phyloP scores from a whole-genome alignment of 2,329 filamentous ascomycete species.

The Fusarium sp. region DNA sequence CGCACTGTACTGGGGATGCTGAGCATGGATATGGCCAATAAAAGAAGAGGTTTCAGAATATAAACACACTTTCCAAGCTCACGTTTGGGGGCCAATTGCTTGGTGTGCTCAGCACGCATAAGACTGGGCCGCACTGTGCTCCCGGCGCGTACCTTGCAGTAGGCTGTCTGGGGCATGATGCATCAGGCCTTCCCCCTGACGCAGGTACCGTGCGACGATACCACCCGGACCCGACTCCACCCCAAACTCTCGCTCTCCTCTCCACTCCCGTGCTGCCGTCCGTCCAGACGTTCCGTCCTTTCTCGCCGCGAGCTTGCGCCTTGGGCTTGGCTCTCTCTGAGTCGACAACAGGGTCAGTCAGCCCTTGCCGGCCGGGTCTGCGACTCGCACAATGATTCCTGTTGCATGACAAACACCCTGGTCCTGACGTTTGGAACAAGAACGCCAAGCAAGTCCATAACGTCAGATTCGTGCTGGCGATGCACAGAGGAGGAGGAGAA shows the following conservation, averaged over 20 bases:
- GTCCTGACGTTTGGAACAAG: constrained; percentile 37
- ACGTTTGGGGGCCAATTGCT: constrained; percentile 38
- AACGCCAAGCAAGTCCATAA: constrained; percentile 22
- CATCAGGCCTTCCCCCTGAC: constrained; percentile 29
- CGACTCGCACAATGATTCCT: constrained; percentile 32
- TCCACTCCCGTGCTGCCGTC: constrained; percentile 30
- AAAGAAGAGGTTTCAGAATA: constrained; percentile 15
- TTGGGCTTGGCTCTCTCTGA: constrained; percentile 27
- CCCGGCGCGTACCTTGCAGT: constrained; percentile 46
- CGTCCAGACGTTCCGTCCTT: constrained; percentile 29
- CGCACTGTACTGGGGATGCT: not conserved
- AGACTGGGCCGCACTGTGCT: constrained; percentile 14
- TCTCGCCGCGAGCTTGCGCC: constrained; percentile 45
- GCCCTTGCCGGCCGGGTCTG: constrained; percentile 18
- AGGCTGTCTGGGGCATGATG: constrained; percentile 21
- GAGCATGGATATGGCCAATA: constrained; percentile 14
- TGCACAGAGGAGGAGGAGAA: not conserved
- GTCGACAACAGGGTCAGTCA: constrained; percentile 26
- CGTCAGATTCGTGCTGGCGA: constrained; percentile 1
- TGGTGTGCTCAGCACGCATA: constrained; percentile 20
- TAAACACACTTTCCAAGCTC: constrained; percentile 25
- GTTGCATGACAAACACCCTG: constrained; percentile 43
- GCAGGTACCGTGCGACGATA: constrained; percentile 36
- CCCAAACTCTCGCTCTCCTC: constrained; percentile 33
- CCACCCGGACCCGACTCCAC: constrained; percentile 21